Evolutionary conservation across 192 early-diverging fungal species (phyloP), one percentile per base, ranked within the genome.

Genomic region (Geranomyces variabilis): DNA sequence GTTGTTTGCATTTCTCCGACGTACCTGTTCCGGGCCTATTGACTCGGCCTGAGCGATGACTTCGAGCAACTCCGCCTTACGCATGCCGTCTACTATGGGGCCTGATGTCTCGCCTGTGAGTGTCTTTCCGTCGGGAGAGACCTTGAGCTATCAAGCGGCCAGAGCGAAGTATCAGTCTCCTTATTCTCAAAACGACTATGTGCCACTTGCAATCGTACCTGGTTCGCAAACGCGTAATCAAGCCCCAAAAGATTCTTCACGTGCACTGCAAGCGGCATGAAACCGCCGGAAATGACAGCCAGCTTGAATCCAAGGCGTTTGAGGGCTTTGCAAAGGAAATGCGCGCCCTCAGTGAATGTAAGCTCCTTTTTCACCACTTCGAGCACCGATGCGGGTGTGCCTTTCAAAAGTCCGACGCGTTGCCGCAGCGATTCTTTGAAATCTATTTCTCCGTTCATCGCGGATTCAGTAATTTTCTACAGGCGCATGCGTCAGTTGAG

Each of bases 191-290:
- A 41, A 41, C 36, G 36, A 3, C 36, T 10, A 41, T 7, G 36
- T 41, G 36, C 36, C 51, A 8, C 29, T n/a, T n/a, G n/a, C n/a
- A n/a, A n/a, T n/a, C n/a, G n/a, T 74, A 92, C 86, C 75, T 86
- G 87, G 78, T 99, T 99, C 22, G 97, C 97, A 87, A 98, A 98
- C 0, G 97, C 96, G 72, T 97, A 99, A 78, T 99, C 97, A 9
- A 99, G 82, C 10, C 91, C 91, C 17, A 99, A 81, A 66, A 93
- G 89, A 22, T 84, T 78, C 80, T 97, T 96, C 29, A 99, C 97
- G 75, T 96, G 90, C 12, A 85, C 75, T 6, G 97, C 97, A 57
- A 99, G 78, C 7, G 97, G 97, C 76, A 94, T 86, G 71, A 99
- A 99, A 1, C 97, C 97, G 75, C 94, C 95, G 6, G 93, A 95